Evolutionary conservation across 176 grass and related monocot species (phyloP).

Genomic region (Zea luxurians): DNA sequence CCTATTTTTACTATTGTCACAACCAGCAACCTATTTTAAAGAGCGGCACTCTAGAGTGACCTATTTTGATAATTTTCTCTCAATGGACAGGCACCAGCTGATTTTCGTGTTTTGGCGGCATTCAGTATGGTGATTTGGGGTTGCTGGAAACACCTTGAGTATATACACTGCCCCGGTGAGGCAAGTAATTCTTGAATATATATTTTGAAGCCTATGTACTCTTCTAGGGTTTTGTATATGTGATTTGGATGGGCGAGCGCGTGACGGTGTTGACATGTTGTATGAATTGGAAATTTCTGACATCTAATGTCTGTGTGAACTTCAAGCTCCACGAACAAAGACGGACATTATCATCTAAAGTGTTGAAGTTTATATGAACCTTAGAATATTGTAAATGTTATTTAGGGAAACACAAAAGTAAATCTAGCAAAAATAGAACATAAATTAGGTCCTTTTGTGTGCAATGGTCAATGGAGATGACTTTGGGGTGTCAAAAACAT

Average conservation of each 20-base stretch:
- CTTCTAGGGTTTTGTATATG: not conserved
- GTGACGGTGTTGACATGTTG: not conserved
- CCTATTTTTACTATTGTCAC: too few relatives aligned
- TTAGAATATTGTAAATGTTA: not conserved
- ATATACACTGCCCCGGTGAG: not conserved
- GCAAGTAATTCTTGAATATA: not conserved
- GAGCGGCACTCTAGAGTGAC: too few relatives aligned
- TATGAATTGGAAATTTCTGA: not conserved
- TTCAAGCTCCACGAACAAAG: not conserved
- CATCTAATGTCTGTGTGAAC: conserved; percentile 8
- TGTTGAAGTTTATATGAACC: not conserved
- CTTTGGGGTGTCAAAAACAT: not conserved
- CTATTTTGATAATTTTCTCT: too few relatives aligned
- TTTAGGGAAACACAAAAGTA: not conserved
- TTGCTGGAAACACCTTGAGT: not conserved
- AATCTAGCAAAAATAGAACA: not conserved
- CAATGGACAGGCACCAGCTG: not conserved
- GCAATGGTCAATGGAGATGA: not conserved
- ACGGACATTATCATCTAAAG: not conserved
- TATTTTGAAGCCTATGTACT: not conserved
- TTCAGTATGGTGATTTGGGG: not conserved
- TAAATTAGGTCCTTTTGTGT: not conserved
- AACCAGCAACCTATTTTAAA: too few relatives aligned
- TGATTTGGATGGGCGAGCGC: not conserved
- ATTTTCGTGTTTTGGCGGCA: not conserved